phyloP scores from a whole-genome alignment of 2,329 filamentous ascomycete species.

The Pseudogymnoascus sp. region DNA sequence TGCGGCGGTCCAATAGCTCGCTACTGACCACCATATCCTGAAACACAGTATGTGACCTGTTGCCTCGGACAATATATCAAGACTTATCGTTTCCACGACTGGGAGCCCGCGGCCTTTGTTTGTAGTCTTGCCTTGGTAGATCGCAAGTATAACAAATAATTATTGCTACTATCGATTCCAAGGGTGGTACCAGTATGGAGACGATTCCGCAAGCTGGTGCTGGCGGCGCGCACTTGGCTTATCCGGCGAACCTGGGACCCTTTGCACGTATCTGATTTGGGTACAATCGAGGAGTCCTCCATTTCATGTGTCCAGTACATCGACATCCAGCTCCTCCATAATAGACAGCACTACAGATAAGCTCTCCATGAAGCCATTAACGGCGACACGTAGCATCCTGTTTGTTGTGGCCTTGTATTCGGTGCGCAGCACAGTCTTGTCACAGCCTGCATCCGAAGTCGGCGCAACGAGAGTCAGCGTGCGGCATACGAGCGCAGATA shows the following conservation, averaged over 20 bases:
- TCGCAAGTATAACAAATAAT: neutral
- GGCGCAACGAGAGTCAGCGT: conserved; percentile 51
- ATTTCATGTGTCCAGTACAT: conserved; percentile 52
- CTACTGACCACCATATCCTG: neutral
- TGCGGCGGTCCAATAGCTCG: neutral
- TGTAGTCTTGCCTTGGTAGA: neutral
- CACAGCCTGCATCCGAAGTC: conserved; percentile 23
- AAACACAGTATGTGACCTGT: neutral
- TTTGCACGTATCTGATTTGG: neutral
- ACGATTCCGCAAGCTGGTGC: neutral
- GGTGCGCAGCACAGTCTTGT: conserved; percentile 55
- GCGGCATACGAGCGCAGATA: conserved; percentile 76
- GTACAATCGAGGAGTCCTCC: neutral
- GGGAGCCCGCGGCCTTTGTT: neutral
- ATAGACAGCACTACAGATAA: conserved; percentile 76
- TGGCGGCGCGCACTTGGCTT: neutral
- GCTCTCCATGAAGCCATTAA: conserved; percentile 94
- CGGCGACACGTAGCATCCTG: conserved; percentile 90
- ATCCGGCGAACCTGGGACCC: neutral
- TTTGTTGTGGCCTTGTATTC: conserved; percentile 86
- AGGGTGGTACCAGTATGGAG: neutral
- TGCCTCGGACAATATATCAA: neutral
- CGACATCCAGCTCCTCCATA: conserved; percentile 83
- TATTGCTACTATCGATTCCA: neutral
- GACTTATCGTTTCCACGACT: neutral